Evolutionary conservation across 2,329 filamentous ascomycete genomes (phyloP).

Genomic region (Chalaropsis ovoidea): DNA sequence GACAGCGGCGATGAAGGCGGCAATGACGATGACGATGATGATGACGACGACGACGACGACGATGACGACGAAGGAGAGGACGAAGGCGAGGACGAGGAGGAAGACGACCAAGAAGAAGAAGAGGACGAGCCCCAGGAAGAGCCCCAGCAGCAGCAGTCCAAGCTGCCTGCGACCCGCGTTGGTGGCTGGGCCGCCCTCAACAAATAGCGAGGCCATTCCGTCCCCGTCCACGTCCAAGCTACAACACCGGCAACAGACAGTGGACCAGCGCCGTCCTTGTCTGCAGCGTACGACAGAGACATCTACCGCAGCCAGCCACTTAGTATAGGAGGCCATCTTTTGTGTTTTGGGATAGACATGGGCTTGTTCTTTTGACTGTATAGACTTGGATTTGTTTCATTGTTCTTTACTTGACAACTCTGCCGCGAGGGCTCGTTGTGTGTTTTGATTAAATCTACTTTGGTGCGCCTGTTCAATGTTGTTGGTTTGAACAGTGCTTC

Average conservation of each 20-base stretch:
- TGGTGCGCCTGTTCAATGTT: not conserved
- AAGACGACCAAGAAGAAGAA: not conserved
- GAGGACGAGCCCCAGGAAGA: not conserved
- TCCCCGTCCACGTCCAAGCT: not conserved
- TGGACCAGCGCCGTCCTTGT: not conserved
- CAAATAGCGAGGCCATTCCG: not conserved
- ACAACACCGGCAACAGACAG: too few relatives aligned
- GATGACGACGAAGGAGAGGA: constrained; percentile 30
- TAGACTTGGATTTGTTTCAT: constrained; percentile 8
- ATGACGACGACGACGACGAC: constrained; percentile 31
- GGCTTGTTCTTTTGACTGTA: not conserved
- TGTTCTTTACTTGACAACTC: not conserved
- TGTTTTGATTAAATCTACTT: constrained; percentile 2
- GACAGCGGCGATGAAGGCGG: constrained; percentile 37
- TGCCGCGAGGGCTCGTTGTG: not conserved
- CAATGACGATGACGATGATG: too few relatives aligned
- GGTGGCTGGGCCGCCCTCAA: constrained; percentile 25
- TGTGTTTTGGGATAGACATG: not conserved
- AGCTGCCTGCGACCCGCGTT: constrained; percentile 17
- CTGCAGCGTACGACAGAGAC: not conserved
- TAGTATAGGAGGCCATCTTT: not conserved
- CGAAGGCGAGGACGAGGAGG: constrained; percentile 24
- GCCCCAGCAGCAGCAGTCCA: constrained; percentile 1
- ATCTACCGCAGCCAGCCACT: not conserved
- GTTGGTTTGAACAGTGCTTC: not conserved